Evolutionary conservation across 768 basidiomycete species (phyloP), one percentile per base, ranked within the genome.

Genomic region (Austroboletus eburneus): DNA sequence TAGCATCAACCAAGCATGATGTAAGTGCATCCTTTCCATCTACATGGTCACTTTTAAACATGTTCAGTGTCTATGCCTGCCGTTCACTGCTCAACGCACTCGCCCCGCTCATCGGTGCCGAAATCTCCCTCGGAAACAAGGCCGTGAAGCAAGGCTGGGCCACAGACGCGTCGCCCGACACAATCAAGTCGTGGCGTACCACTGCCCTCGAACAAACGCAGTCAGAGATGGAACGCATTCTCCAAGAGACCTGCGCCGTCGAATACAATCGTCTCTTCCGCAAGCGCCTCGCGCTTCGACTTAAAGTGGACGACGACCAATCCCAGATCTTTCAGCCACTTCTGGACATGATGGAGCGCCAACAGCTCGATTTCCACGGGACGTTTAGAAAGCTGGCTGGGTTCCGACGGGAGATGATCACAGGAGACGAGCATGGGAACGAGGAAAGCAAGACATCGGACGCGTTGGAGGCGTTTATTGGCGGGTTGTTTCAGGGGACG

Each of bases 81-180:
- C 80, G 81, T 27, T 80, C 87, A 16, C 75, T 91, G 8, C 75
- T 90, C n/a, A 72, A 77, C 43, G 75, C 92, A 0, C 80, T 96
- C 16, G 76, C 88, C 1, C 91, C 91, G 4, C 69, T 99, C 39
- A 83, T 98, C 38, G 93, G 93, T 3, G 87, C 84, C 7, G 95
- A 99, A 58, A 60, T 71, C 16, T 77, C 79, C 25, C 53, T 71
- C 3, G 78, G 79, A 13, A 73, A 73, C 25, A 72, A 71, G 48
- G 73, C 70, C 20, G 66, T 73, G 27, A 53, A 61, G 5, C 56
- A 66, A 17, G 86, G 81, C 1, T 96, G 91, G 90, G 83, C 82
- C 0, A 69, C 76, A 9, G 69, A 69, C 14, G 75, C 58, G 0
- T 65, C 75, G 4, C 55, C 72, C 10, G 81, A 83, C 17, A 74